Evolutionary conservation across 352 stramenopile genomes (phyloP).

Genomic region (Phytopythium kandeliae): DNA sequence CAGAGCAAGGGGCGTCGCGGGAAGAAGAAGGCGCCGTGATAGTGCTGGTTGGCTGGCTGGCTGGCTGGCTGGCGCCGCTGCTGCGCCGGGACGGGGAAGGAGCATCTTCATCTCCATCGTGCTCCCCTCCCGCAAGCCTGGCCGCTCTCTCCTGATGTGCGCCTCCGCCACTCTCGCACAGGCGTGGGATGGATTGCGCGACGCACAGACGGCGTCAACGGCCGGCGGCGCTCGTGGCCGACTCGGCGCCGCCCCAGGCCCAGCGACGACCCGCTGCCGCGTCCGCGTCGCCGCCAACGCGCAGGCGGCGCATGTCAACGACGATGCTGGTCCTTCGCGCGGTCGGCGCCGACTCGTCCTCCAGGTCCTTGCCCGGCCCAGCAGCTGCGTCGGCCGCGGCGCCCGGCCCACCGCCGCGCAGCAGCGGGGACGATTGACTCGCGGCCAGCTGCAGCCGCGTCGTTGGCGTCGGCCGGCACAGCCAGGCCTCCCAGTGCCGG

Average conservation of each 20-base stretch:
- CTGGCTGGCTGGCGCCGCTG: no score
- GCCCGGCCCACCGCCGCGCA: constrained; percentile 4
- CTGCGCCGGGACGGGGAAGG: no score
- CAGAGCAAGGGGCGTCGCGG: neutral
- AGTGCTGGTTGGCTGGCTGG: no score
- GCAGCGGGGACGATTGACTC: constrained; percentile 17
- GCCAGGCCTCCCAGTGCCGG: constrained; percentile 22
- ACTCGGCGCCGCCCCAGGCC: neutral
- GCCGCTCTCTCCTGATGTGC: neutral
- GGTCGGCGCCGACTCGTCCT: neutral
- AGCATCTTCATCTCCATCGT: no score
- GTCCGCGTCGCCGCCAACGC: constrained; percentile 12
- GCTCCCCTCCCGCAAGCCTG: no score
- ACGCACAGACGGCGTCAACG: neutral
- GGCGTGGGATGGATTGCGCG: neutral
- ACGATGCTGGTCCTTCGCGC: constrained; percentile 32
- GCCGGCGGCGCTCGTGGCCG: neutral
- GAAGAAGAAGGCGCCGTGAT: no score
- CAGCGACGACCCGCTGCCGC: neutral
- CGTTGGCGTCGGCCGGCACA: constrained; percentile 22
- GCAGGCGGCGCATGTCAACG: constrained; percentile 34
- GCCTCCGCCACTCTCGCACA: constrained; percentile 3
- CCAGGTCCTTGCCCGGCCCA: no score
- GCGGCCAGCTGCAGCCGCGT: neutral
- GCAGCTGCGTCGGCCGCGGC: no score